A percentile compares a stretch with the other conserved stretches of the same genome.
These are phyloP conservation scores for Neolecta irregularis DNA, from an alignment of 1,139 yeast species.

Conservation along the genomic window DNA sequence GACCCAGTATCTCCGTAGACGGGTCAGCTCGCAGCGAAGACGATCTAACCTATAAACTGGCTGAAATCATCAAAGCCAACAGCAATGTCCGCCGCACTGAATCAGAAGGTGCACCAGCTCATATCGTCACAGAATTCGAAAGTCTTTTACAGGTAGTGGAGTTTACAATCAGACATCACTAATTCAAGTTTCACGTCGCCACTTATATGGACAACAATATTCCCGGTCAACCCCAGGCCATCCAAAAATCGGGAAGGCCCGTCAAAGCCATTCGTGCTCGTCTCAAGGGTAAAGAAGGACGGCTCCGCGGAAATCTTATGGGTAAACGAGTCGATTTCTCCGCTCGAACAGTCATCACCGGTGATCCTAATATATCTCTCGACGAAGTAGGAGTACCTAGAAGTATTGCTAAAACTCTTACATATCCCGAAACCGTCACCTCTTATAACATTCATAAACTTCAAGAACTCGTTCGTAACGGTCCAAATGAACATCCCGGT, in stretches of 20 bases:
- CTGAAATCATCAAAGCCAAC: slow-evolving; percentile 91
- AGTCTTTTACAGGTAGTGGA: slow-evolving; percentile 49
- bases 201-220: slow-evolving; percentile 98
- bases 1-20: slow-evolving; percentile 95
- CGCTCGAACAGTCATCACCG: slow-evolving; percentile 97
- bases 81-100: slow-evolving; percentile 90
- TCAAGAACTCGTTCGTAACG: slow-evolving; percentile 87
- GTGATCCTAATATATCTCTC: slow-evolving; percentile 93
- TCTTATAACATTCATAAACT: slow-evolving; percentile 89
- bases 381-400: slow-evolving; percentile 99
- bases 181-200: slow-evolving; percentile 66
- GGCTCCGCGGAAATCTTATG: slow-evolving; percentile 96
- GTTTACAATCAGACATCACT: slow-evolving; percentile 6
- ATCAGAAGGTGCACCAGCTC: slow-evolving; percentile 98
- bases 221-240: slow-evolving; percentile 99
- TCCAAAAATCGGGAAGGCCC: slow-evolving; percentile 97
- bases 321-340: slow-evolving; percentile 99
- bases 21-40: slow-evolving; percentile 99
- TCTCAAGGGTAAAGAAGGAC: slow-evolving; percentile 97
- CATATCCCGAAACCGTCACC: slow-evolving; percentile 95
- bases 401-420: slow-evolving; percentile 84
- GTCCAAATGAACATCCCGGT: slow-evolving; percentile 99
- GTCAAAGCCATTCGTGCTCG: slow-evolving; percentile 97
- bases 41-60: slow-evolving; percentile 93
- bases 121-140: slow-evolving; percentile 91